Base-by-base conservation (phyloP, 352 stramenopile genomes). In the Pilasporangium apinafurcum region DNA sequence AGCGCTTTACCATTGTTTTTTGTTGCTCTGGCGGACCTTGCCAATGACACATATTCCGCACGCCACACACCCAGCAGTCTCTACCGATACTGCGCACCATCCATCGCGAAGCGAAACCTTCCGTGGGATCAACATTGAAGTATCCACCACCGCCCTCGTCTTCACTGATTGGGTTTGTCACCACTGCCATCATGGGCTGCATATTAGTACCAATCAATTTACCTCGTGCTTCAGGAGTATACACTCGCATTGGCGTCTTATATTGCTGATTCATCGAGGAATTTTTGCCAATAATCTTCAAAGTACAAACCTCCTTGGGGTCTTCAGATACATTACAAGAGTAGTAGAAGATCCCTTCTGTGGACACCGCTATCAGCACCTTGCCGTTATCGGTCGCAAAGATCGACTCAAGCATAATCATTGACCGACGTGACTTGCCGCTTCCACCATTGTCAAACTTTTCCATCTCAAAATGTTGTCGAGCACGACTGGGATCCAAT, bases 321-420 rank as follows among this genome's bases (percentile, higher is more conserved):
- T 50, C 38, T 10, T 55, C 41, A 3, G 36, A 40, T 4, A 52
- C 58, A 13, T 44, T 37, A 21, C 76, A 82, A 9, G 78, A 69
- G 51, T 86, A 87, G 48, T 90, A 90, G 39, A 90, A 83, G 27
- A 85, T 77, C 5, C 75, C 75, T 8, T 90, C 78, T 0, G 62
- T 68, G 13, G 72, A 86, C 22, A 90, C 63, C 0, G 70, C 68
- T 48, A 86, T 57, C 3, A 88, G 45, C 9, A 65, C 56, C 10
- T 69, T 64, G 34, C 75, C 75, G 26, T 90, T 64, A 37, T 88
- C 69, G 38, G 62, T 86, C 25, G 78, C 78, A 50, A 63, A 68
- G 16, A 87, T 55, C 9, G 70, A 82, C 48, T 86, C 70, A 3
- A 90, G 56, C 43, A 87, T 77, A 20, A 82, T 67, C 31, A 70